These are phyloP conservation scores for Komagataella populi DNA, from an alignment of 805 yeast genomes.

Conservation along the genomic window DNA sequence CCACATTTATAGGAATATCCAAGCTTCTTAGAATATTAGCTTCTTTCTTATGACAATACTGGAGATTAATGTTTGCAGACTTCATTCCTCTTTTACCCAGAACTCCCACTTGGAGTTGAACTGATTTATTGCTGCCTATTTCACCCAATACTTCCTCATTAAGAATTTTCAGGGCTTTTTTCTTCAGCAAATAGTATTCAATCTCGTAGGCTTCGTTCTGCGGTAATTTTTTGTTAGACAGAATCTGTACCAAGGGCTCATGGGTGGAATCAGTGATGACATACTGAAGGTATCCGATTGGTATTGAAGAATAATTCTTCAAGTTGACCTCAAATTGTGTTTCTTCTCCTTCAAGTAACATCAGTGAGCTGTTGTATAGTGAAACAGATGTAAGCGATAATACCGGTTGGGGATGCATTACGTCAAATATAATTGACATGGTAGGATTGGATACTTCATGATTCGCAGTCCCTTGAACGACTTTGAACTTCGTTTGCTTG, in stretches of 20 bases:
- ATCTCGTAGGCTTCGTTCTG: slow-evolving; percentile 60
- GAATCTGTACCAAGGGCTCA: slow-evolving; percentile 44
- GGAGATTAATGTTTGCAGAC: slow-evolving; percentile 48
- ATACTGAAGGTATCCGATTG: slow-evolving; percentile 43
- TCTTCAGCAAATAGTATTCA: slow-evolving; percentile 51
- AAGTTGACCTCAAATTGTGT: slow-evolving; percentile 34
- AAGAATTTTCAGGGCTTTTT: slow-evolving; percentile 40
- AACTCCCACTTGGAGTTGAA: slow-evolving; percentile 40
- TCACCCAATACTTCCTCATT: slow-evolving; percentile 29
- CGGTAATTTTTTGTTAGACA: slow-evolving; percentile 30
- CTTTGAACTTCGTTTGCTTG: slow-evolving; percentile 25
- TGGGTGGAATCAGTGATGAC: slow-evolving; percentile 63
- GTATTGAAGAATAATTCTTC: slow-evolving; percentile 43
- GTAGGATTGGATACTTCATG: not conserved
- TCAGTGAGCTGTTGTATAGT: slow-evolving; percentile 50
- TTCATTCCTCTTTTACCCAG: slow-evolving; percentile 65
- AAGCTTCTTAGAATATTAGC: slow-evolving; percentile 40
- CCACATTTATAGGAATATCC: slow-evolving; percentile 52
- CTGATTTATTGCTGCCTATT: slow-evolving; percentile 22
- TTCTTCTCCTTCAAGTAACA: slow-evolving; percentile 71
- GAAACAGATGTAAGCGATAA: slow-evolving; percentile 37
- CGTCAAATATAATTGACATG: slow-evolving; percentile 16
- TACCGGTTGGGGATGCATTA: slow-evolving; percentile 44
- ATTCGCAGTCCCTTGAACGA: not conserved
- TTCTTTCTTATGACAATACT: slow-evolving; percentile 23